Conservation (phyloP, 2,329 filamentous ascomycete genomes). For the Apiospora hydei region DNA sequence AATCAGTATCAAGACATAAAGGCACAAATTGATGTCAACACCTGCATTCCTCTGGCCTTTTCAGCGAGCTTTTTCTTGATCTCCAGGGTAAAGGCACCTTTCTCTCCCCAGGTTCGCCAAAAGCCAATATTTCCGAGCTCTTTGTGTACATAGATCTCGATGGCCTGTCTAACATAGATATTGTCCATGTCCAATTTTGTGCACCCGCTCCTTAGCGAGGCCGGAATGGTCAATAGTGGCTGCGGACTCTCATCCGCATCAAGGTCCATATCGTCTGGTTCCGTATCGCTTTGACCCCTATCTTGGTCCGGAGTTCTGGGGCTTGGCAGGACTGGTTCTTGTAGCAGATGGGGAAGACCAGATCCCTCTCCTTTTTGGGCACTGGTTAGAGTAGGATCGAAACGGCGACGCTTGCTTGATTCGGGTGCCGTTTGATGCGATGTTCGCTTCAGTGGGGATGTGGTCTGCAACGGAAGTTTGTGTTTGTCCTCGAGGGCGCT, state of each 20-base stretch:
- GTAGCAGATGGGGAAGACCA: neutral
- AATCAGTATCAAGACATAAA: neutral
- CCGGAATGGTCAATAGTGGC: neutral
- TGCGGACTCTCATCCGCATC: neutral
- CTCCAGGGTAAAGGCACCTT: constrained; percentile 26
- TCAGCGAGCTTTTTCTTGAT: constrained; percentile 30
- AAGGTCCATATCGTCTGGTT: neutral
- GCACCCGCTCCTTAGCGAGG: neutral
- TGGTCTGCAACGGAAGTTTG: neutral
- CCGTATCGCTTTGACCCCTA: neutral
- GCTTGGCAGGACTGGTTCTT: neutral
- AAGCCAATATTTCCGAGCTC: constrained; percentile 27
- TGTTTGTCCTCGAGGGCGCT: neutral
- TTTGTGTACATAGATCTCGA: constrained; percentile 34
- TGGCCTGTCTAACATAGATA: constrained; percentile 35
- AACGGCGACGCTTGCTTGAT: neutral
- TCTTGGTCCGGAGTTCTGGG: neutral
- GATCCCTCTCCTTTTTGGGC: neutral
- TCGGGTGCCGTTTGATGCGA: no score
- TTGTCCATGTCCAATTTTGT: constrained; percentile 37
- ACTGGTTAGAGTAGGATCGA: neutral
- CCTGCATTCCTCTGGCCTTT: constrained; percentile 33
- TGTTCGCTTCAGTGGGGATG: neutral
- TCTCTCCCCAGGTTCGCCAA: neutral
- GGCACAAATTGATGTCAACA: neutral